These are phyloP conservation scores for Clathrospora elynae DNA, from an alignment of 2,329 filamentous ascomycete species.

Conservation along the genomic window DNA sequence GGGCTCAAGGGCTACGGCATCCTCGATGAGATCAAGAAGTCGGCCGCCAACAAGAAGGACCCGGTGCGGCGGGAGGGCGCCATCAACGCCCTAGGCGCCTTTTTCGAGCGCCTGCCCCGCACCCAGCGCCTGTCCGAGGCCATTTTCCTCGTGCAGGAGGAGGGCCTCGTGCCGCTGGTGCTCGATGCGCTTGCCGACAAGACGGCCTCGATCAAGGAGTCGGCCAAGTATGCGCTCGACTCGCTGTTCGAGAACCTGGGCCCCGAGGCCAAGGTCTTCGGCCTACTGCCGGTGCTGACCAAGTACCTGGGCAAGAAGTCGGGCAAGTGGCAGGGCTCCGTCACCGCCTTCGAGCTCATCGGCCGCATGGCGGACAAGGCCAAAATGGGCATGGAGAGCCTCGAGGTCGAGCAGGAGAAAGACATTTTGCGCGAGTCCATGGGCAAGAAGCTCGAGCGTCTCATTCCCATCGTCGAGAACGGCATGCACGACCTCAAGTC, in stretches of 20 bases:
- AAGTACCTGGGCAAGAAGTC: conserved; percentile 80
- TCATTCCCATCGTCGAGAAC: conserved; percentile 89
- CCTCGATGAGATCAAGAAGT: conserved; percentile 71
- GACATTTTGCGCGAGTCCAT: conserved; percentile 88
- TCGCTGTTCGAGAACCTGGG: conserved; percentile 79
- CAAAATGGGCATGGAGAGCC: conserved; percentile 79
- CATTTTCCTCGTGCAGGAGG: conserved; percentile 80
- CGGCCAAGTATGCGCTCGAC: conserved; percentile 92
- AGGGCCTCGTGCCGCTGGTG: conserved; percentile 71
- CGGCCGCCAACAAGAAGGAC: conserved; percentile 91
- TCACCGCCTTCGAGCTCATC: conserved; percentile 81
- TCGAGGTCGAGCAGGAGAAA: conserved; percentile 85
- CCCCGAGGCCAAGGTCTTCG: conserved; percentile 80
- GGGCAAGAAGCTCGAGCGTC: conserved; percentile 80
- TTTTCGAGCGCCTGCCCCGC: conserved; percentile 87
- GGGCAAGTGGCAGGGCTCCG: conserved; percentile 96
- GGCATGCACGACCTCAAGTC: conserved; percentile 97
- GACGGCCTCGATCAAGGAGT: conserved; percentile 83
- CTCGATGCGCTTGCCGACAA: conserved; percentile 91
- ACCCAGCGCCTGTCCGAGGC: conserved; percentile 79
- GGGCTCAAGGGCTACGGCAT: conserved; percentile 67
- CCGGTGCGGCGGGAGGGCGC: conserved; percentile 82
- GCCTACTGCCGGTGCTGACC: conserved; percentile 75
- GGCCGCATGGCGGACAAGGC: conserved; percentile 96
- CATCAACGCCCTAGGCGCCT: conserved; percentile 90